Base-by-base conservation (phyloP, 108 stramenopile genomes). In the Aurantiochytrium sp. region DNA sequence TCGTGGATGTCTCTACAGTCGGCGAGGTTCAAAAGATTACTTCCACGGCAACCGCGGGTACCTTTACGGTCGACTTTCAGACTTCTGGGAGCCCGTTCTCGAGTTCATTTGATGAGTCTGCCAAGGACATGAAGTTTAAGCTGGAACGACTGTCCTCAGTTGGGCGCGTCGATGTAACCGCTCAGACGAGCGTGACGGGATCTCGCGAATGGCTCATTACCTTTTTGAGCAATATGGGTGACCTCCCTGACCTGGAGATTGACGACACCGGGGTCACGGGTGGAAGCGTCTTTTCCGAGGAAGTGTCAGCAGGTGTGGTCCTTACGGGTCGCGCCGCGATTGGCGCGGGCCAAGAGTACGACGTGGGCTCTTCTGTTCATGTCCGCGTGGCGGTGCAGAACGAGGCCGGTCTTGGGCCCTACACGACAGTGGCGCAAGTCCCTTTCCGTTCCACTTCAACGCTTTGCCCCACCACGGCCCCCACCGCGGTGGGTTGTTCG, bases 171-270 rank as follows among this genome's bases (percentile, higher is more conserved):
- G 55, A 12, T 14, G 92, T 93, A 5, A 51, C 88, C 3, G 23
- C 18, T n/a, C 16, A 29, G 5, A 28, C 59, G 4, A 71, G 47
- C 18, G 28, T 60, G 16, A 76, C 5, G 42, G 60, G 44, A 4
- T 89, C 72, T 55, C 92, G 19, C n/a, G 83, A 64, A 23, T 94
- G 94, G 94, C n/a, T 60, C 0, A 88, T 94, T 21, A 93, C 92
- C 16, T 93, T 92, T 73, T 58, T 83, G 29, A 89, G 90, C 58
- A 92, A 92, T 35, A 72, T 58, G 88, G 94, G 94, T 35, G 93
- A 94, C 72, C 83, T 94, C n/a, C 94, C 94, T 71, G 76, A 91
- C 19, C 92, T 94, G 35, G 55, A 91, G 57, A 49, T 87, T 64
- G 87, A 59, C 6, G 89, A 28, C 21, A 16, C 76, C 4, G n/a